Evolutionary conservation across 2,329 filamentous ascomycete genomes (phyloP).

Genomic region (Colletotrichum noveboracense): DNA sequence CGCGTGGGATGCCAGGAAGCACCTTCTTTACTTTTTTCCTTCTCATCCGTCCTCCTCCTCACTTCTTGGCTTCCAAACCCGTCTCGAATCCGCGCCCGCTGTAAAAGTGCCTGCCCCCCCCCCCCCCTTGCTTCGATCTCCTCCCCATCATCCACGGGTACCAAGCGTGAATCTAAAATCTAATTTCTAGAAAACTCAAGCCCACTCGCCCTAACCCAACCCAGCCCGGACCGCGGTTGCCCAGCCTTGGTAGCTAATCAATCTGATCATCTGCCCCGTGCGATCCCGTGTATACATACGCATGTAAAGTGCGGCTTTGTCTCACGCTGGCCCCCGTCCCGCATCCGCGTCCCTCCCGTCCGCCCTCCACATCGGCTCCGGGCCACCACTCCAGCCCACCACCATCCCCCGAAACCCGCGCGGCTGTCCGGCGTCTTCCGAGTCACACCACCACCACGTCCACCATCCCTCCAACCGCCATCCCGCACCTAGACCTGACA

Average conservation of each 20-base stretch:
- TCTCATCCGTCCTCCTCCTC: background rate
- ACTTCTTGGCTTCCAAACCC: background rate
- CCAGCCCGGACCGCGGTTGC: background rate
- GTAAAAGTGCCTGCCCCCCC: background rate
- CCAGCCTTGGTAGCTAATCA: background rate
- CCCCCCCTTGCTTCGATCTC: background rate
- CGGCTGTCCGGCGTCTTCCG: background rate
- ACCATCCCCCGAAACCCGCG: background rate
- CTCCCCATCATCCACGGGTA: too few species aligned
- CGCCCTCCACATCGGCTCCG: slow-evolving; percentile 4
- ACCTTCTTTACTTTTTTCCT: background rate
- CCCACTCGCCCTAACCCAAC: background rate
- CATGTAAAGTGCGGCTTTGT: background rate
- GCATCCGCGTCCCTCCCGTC: background rate
- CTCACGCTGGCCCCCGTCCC: background rate
- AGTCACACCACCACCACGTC: background rate
- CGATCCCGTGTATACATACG: background rate
- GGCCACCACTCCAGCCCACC: background rate
- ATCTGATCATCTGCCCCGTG: background rate
- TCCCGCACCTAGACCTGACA: background rate
- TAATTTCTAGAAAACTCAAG: background rate
- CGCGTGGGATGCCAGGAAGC: background rate
- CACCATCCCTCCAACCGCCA: background rate
- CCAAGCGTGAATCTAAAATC: background rate
- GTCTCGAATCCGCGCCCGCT: background rate